Base-by-base conservation (phyloP, 257 asterid species). In the Parsonsia alboflavescens region DNA sequence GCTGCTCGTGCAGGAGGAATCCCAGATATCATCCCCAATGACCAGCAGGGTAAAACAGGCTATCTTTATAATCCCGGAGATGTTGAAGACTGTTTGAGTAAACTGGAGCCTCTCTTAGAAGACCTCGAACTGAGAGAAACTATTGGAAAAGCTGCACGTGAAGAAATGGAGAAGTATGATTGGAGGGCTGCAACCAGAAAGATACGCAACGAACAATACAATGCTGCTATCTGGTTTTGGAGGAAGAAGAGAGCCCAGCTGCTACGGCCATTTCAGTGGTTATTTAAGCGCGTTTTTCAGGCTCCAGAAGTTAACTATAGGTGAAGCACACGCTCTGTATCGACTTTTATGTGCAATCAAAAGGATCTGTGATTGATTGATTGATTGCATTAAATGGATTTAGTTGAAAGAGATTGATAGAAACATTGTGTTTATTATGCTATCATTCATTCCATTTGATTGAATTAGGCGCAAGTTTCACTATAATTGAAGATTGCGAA, bases 1-100 rank as follows among this genome's bases (percentile, higher is more conserved):
- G 98, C 98, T 30, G 98, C 96, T 53, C 98, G 97, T 68, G 99
- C 99, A 0, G 98, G 99, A 73, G 98, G 99, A 64, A 91, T 95
- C 78, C 96, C 96, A 1, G 99, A 92, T 59, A 95, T 91, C 64
- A 82, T 95, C n/a, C 93, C 99, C 0, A 89, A 89, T 19, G 94
- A 93, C 7, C 95, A 91, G 70, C 86, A 91, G 64, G 99, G 99
- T 2, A 88, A 84, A 79, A 93, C 87, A 0, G 97, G 99, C 7
- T 95, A 87, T 70, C 86, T 95, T 7, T 91, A 71, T 74, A 87
- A 73, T 62, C 98, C 99, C 1, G 98, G 97, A 13, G 97, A 95
- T n/a, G 83, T 89, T 0, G 92, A 89, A 2, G 99, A 92, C 84
- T 95, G 96, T 86, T 71, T 95, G 85, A 87, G 89, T 81, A 95